phyloP scores from a whole-genome alignment of 352 stramenopile genomes.

The Pythium aphanidermatum region DNA sequence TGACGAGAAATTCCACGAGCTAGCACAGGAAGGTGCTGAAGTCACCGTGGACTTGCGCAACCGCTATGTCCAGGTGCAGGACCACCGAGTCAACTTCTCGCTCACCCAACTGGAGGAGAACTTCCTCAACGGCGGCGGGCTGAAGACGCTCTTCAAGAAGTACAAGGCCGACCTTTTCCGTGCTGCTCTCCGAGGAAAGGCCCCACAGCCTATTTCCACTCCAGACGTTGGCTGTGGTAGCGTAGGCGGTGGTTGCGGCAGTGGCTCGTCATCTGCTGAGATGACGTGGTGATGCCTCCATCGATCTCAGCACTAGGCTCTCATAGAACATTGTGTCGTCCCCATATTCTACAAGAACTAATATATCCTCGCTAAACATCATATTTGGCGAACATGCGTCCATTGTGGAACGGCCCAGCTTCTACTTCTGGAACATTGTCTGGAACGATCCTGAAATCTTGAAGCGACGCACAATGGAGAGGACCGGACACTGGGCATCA shows the following conservation, averaged over 20 bases:
- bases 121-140: constrained; percentile 69
- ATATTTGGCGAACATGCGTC: no score
- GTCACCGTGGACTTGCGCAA: constrained; percentile 70
- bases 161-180: constrained; percentile 85
- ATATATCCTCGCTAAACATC: not conserved
- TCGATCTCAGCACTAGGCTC: no score
- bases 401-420: no score
- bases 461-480: constrained; percentile 4
- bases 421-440: no score
- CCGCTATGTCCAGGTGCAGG: constrained; percentile 50
- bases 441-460: constrained; percentile 16
- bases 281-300: constrained; percentile 11
- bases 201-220: constrained; percentile 42
- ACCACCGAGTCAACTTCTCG: constrained; percentile 58
- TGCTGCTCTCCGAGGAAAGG: constrained; percentile 71
- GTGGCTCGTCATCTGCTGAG: not conserved
- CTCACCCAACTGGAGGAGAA: constrained; percentile 76
- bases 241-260: constrained; percentile 6
- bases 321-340: not conserved
- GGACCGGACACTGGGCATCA: constrained; percentile 2
- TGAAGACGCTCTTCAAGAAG: constrained; percentile 72
- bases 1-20: constrained; percentile 72
- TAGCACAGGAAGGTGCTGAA: constrained; percentile 54
- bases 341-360: constrained; percentile 7
- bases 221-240: constrained; percentile 48